Percentiles rank a stretch among this genome's conserved stretches.
Evolutionary conservation across 2,329 filamentous ascomycete genomes (phyloP).

Genomic region (Fusarium secorum): DNA sequence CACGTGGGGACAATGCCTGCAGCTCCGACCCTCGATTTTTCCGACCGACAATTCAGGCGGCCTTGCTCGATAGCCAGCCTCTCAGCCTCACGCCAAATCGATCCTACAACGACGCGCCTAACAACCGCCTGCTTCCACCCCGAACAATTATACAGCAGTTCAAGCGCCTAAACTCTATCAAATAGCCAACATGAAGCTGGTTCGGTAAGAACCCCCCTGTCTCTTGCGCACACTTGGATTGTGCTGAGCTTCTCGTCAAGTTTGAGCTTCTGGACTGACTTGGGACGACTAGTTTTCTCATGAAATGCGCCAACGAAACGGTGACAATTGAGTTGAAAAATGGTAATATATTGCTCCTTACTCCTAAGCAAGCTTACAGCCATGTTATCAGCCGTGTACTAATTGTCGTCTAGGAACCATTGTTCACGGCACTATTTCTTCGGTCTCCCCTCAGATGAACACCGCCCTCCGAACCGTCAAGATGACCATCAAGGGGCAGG

Average conservation of each 20-base stretch:
- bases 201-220: conserved; percentile 71
- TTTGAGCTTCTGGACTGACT: conserved; percentile 40
- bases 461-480: conserved; percentile 94
- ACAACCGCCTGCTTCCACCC: conserved; percentile 15
- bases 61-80: conserved; percentile 35
- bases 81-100: conserved; percentile 42
- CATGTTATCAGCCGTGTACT: conserved; percentile 4
- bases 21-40: conserved; percentile 44
- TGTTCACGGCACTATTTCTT: conserved; percentile 94
- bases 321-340: conserved; percentile 99
- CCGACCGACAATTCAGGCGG: conserved; percentile 44
- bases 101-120: conserved; percentile 34
- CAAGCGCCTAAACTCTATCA: conserved; percentile 11
- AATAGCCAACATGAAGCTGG: conserved; percentile 85
- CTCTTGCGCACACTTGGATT: conserved; percentile 17
- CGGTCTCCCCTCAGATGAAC: conserved; percentile 98
- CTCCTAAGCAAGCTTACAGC: not conserved
- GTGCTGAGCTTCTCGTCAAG: conserved; percentile 34
- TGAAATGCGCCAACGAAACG: conserved; percentile 99
- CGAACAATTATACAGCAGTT: not conserved
- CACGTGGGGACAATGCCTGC: conserved; percentile 28
- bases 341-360: conserved; percentile 62
- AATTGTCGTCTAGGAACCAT: conserved; percentile 75
- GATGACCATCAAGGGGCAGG: conserved; percentile 90
- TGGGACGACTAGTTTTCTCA: conserved; percentile 77